phyloP scores from a whole-genome alignment of 169 alveolate genomes.

The Theileria parva region DNA sequence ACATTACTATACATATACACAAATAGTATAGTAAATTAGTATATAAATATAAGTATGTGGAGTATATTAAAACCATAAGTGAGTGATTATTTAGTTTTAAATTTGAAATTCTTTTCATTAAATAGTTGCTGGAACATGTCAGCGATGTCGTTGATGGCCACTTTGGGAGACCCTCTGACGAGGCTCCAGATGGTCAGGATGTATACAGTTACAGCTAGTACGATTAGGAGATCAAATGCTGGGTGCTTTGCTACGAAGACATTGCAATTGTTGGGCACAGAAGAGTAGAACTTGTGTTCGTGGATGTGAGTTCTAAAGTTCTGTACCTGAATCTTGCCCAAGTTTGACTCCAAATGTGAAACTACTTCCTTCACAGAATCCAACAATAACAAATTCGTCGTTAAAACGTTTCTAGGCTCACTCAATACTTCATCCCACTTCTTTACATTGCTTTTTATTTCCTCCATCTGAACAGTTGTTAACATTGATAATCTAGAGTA shows the following conservation, averaged over 20 bases:
- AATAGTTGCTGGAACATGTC: background rate
- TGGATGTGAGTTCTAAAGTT: constrained; percentile 3
- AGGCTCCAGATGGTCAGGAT: constrained; percentile 50
- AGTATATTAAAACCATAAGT: too few species aligned
- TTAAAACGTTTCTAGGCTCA: constrained; percentile 37
- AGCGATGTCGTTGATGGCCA: constrained; percentile 35
- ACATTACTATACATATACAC: too few species aligned
- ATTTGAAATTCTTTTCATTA: background rate
- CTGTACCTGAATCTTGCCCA: constrained; percentile 17
- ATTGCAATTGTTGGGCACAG: constrained; percentile 11
- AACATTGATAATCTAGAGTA: background rate
- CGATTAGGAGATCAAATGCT: constrained; percentile 23
- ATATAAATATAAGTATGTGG: too few species aligned
- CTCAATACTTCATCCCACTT: constrained; percentile 41
- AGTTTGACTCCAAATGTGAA: background rate
- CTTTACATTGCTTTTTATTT: background rate
- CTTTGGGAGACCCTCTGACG: constrained; percentile 37
- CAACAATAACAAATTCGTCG: constrained; percentile 15
- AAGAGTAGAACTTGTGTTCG: constrained; percentile 17
- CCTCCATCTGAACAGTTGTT: constrained; percentile 6
- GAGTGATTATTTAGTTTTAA: background rate
- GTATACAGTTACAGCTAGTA: constrained; percentile 18
- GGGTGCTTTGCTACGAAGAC: constrained; percentile 23
- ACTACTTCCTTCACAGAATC: constrained; percentile 23
- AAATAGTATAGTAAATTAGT: background rate